These are phyloP conservation scores for Xylariomycetidae sp. DNA, from an alignment of 2,329 filamentous ascomycete species.

Conservation along the genomic window DNA sequence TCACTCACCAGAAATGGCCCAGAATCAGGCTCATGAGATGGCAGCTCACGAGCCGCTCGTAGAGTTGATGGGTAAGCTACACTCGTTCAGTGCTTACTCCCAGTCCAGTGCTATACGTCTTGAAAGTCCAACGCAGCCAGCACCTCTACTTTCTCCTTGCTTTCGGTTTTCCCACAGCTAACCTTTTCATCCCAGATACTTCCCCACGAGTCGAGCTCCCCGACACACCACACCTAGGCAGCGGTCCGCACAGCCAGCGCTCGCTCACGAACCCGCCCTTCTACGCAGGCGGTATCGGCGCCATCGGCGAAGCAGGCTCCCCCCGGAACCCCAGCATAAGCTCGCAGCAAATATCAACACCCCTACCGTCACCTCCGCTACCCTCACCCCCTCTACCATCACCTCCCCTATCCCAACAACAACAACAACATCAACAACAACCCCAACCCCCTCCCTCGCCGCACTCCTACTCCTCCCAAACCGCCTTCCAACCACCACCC, in stretches of 20 bases:
- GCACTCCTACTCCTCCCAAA: constrained; percentile 7
- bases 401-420: constrained; percentile 22
- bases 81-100: neutral
- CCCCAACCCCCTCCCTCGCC: constrained; percentile 3
- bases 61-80: constrained; percentile 42
- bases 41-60: constrained; percentile 35
- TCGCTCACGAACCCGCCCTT: too few relatives aligned
- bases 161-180: constrained; percentile 4
- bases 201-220: constrained; percentile 41
- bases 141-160: constrained; percentile 3
- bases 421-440: constrained; percentile 24
- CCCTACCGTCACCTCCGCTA: too few relatives aligned
- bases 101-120: too few relatives aligned
- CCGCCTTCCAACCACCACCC: constrained; percentile 1
- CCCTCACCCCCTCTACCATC: constrained; percentile 21
- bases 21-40: constrained; percentile 33
- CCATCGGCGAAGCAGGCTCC: too few relatives aligned
- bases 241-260: too few relatives aligned
- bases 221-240: constrained; percentile 37
- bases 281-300: too few relatives aligned
- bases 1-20: constrained; percentile 2
- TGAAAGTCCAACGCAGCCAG: too few relatives aligned
- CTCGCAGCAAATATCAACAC: too few relatives aligned
- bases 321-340: too few relatives aligned
- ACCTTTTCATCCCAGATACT: constrained; percentile 32